Percentiles rank a stretch among this genome's conserved stretches.
These are phyloP conservation scores for Paraleonurus japonicus DNA, from an alignment of 257 asterid genomes.

Conservation along the genomic window DNA sequence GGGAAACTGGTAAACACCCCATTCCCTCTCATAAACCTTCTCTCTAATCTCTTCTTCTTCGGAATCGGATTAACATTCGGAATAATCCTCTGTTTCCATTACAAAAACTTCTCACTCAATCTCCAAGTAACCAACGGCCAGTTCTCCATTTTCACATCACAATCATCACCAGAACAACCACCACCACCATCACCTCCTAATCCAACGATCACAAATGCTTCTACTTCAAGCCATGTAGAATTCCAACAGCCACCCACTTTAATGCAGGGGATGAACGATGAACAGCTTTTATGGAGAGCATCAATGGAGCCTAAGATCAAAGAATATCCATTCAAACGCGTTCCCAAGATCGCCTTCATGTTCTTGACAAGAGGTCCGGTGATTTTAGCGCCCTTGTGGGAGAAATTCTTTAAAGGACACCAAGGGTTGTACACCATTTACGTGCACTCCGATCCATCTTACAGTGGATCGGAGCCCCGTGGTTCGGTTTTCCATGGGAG, in stretches of 20 bases:
- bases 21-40: constrained; percentile 36
- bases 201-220: neutral
- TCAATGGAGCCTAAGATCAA: constrained; percentile 46
- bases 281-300: constrained; percentile 60
- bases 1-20: constrained; percentile 26
- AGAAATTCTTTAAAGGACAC: constrained; percentile 53
- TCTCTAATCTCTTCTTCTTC: constrained; percentile 40
- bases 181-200: constrained; percentile 14
- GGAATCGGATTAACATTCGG: constrained; percentile 55
- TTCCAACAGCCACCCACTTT: constrained; percentile 26
- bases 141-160: constrained; percentile 38
- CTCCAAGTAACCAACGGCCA: constrained; percentile 51
- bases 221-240: neutral
- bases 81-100: constrained; percentile 48
- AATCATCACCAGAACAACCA: neutral
- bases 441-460: constrained; percentile 61
- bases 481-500: constrained; percentile 65
- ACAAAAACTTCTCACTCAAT: constrained; percentile 47
- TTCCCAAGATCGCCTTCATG: constrained; percentile 64
- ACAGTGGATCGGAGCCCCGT: constrained; percentile 43
- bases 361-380: constrained; percentile 56
- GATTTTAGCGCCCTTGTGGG: constrained; percentile 63
- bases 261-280: constrained; percentile 56
- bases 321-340: constrained; percentile 32
- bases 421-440: constrained; percentile 52